Evolutionary conservation across 371 early-diverging fungal species (phyloP), one percentile per base, ranked within the genome.

Genomic region (Syncephalis plumigaleata): DNA sequence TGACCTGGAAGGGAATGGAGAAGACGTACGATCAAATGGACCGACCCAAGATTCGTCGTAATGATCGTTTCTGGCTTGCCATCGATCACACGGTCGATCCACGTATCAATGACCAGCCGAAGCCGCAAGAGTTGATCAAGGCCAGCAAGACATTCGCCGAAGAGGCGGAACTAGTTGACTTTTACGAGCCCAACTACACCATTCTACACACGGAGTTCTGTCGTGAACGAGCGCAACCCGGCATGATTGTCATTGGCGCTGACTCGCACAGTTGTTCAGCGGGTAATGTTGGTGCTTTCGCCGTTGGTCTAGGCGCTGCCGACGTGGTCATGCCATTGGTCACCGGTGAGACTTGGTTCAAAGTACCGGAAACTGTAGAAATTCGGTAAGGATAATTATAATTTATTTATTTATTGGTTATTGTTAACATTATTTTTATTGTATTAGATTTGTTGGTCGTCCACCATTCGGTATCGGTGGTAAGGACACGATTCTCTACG

Each of bases 1-100:
- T 82, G 51, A 82, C 84, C 20, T 82, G 83, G 83, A 79, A 81
- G 58, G 84, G 83, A 44, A 82, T 82, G 83, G 75, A 82, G 60
- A 84, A 82, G 69, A 84, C 82, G 18, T 82, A 75, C 63, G 71
- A 76, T 37, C 63, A 64, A 36, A 77, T 82, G 76, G 80, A 77
- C 9, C 70, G 77, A 15, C 83, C 83, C 20, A 63, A 56, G 45
- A 71, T 84, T 49, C 65, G 75, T 64, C 68, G 84, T 47, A 82
- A 79, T 54, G 84, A 82, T 40, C 77, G 83, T 36, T 81, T 82
- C 64, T 82, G 83, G 83, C 72, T 82, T 45, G 83, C 83, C 37
- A 70, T 80, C 22, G 83, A 82, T 54, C 83, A 82, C 63, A 80
- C 81, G 3, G 79, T 77, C 36, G 83, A 82, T 51, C 83, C 83